Conservation (phyloP, 23 red algal species). For the Pyropia yezoensis region DNA sequence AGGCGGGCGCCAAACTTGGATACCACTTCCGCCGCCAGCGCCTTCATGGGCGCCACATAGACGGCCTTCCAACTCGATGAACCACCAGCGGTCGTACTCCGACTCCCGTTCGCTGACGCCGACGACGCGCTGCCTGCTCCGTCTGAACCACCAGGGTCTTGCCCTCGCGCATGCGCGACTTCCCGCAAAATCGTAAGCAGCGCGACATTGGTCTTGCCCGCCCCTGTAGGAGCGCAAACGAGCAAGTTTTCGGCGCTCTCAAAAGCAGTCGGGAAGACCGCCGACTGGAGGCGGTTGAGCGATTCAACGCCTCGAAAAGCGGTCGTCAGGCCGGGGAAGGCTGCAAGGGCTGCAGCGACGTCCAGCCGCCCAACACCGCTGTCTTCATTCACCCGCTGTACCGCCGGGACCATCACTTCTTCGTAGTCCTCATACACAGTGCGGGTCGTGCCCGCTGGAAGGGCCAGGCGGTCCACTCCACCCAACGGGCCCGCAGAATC, state of each 20-base stretch:
- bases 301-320: conserved; percentile 46
- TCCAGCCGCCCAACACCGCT: conserved; percentile 9
- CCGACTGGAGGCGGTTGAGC: conserved; percentile 77
- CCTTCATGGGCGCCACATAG: conserved; percentile 98
- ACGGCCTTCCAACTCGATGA: conserved; percentile 39
- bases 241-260: conserved; percentile 81
- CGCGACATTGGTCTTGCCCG: conserved; percentile 97
- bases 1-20: conserved; percentile 70
- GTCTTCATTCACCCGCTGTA: conserved; percentile 11
- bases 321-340: conserved; percentile 22
- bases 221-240: conserved; percentile 92
- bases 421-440: conserved; percentile 58
- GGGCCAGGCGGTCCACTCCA: conserved; percentile 34
- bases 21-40: conserved; percentile 86
- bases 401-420: conserved; percentile 56
- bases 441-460: conserved; percentile 36
- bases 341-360: conserved; percentile 19
- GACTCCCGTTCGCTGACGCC: conserved; percentile 20
- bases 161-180: conserved; percentile 7
- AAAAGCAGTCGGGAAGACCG: conserved; percentile 68
- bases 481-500: conserved; percentile 9
- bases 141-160: background rate
- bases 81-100: background rate
- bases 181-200: conserved; percentile 75
- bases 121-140: background rate